Evolutionary conservation across 768 basidiomycete genomes (phyloP).

Genomic region (Daedaleopsis nitida): DNA sequence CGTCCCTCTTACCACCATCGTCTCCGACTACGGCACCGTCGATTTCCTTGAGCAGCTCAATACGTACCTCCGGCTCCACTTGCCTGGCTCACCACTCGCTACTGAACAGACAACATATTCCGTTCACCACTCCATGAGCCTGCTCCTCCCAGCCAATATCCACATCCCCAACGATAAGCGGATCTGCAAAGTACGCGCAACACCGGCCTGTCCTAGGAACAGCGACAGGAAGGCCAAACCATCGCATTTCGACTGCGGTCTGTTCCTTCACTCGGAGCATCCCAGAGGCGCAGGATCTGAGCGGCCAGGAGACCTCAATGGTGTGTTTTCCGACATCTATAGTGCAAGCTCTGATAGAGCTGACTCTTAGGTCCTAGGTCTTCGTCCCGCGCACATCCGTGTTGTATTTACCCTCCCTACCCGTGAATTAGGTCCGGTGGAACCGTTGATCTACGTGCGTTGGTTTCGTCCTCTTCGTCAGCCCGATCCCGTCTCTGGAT

Average conservation of each 20-base stretch:
- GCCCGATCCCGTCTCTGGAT: neutral
- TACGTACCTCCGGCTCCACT: no score
- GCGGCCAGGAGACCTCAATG: neutral
- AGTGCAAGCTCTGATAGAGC: neutral
- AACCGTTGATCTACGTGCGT: neutral
- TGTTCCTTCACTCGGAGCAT: no score
- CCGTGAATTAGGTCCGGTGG: no score
- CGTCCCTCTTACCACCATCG: no score
- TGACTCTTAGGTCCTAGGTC: neutral
- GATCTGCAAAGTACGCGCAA: conserved; percentile 1
- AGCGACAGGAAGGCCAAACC: neutral
- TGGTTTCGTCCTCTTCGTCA: neutral
- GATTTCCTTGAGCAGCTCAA: no score
- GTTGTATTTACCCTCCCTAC: neutral
- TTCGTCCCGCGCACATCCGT: neutral
- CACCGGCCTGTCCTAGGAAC: neutral
- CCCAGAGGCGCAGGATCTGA: neutral
- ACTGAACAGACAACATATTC: neutral
- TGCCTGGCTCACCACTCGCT: neutral
- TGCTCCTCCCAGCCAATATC: conserved; percentile 1
- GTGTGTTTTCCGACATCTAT: neutral
- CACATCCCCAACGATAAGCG: neutral
- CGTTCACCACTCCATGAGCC: neutral
- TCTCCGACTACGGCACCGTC: no score
- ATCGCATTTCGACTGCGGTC: neutral